Percentiles rank a stretch among this genome's conserved stretches.
These are phyloP conservation scores for Allium fistulosum DNA, from an alignment of 106 monocot genomes.

Conservation along the genomic window DNA sequence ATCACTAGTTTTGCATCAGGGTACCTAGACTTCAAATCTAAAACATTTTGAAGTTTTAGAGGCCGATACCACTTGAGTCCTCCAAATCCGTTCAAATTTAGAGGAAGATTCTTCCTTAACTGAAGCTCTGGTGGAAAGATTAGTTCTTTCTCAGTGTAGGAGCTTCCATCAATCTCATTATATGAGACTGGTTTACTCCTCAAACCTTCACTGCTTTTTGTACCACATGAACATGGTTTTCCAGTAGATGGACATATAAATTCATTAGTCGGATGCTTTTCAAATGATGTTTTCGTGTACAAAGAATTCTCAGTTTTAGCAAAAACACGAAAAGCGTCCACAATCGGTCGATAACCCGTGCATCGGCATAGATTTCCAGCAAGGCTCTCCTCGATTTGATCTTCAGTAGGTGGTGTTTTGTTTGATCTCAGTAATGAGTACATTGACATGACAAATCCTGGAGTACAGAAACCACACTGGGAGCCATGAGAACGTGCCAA, in stretches of 20 bases:
- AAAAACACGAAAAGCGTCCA: slow-evolving; percentile 94
- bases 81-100: slow-evolving; percentile 63
- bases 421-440: slow-evolving; percentile 89
- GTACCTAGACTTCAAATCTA: slow-evolving; percentile 61
- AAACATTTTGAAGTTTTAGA: slow-evolving; percentile 49
- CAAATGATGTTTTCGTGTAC: slow-evolving; percentile 42
- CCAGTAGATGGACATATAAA: slow-evolving; percentile 86
- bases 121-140: slow-evolving; percentile 95
- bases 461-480: slow-evolving; percentile 98
- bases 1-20: slow-evolving; percentile 81
- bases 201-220: slow-evolving; percentile 18
- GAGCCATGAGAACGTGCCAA: slow-evolving; percentile 88
- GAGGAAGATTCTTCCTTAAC: slow-evolving; percentile 48
- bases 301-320: slow-evolving; percentile 73
- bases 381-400: slow-evolving; percentile 87
- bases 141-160: slow-evolving; percentile 69
- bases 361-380: slow-evolving; percentile 97
- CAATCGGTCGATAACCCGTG: slow-evolving; percentile 92
- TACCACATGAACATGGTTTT: slow-evolving; percentile 79
- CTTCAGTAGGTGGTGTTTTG: slow-evolving; percentile 62
- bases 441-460: slow-evolving; percentile 99
- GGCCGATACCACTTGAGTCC: slow-evolving; percentile 86
- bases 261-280: slow-evolving; percentile 5
- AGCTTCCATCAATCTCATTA: slow-evolving; percentile 73
- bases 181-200: slow-evolving; percentile 29